Base-by-base conservation (phyloP, 1,284 basidiomycete genomes). In the Chondrostereum purpureum region DNA sequence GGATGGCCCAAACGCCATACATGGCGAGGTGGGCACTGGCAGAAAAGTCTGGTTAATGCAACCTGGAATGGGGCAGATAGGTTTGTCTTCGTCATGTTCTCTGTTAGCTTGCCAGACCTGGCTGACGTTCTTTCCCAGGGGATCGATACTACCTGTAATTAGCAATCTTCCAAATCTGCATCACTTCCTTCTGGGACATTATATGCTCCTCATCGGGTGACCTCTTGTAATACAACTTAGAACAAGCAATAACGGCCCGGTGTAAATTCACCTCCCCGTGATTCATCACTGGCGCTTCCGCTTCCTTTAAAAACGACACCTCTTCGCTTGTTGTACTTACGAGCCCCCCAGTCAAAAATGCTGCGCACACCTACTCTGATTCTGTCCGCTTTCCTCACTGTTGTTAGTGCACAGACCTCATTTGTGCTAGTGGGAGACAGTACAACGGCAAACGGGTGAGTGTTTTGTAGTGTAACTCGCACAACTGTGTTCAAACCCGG, bases 11-110 rank as follows among this genome's bases (percentile, higher is more conserved):
- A 10, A 8, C 8, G 14, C 27, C 36, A 69, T 60, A 4, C 65
- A 67, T 37, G 66, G 59, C 12, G 65, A 75, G 4, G 63, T 70
- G 55, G 70, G 65, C 8, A 62, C 66, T 35, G 77, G 78, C 12
- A 69, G 75, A 38, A 82, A 80, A 56, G 75, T 80, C 14, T 90
- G 86, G 85, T 69, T 83, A 11, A 78, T 88, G 65, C 75, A 86
- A 50, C 87, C 87, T 38, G 87, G 87, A 5, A 84, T 90, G 76
- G 87, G 87, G 2, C 83, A 88, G 48, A 88, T 90, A 47, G 87
- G 87, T 83, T 50, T 76, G 44, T 45, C 8, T 16, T 18, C 21
- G n/a, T n/a, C 34, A 37, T 36, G 31, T n/a, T 37, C 39, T 5
- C 17, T 36, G 10, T n/a, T n/a, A 18, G 39, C 13, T 47, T 44